These are phyloP conservation scores for Acanthamoeba quina DNA, from an alignment of 208 protist genomes.

Conservation along the genomic window DNA sequence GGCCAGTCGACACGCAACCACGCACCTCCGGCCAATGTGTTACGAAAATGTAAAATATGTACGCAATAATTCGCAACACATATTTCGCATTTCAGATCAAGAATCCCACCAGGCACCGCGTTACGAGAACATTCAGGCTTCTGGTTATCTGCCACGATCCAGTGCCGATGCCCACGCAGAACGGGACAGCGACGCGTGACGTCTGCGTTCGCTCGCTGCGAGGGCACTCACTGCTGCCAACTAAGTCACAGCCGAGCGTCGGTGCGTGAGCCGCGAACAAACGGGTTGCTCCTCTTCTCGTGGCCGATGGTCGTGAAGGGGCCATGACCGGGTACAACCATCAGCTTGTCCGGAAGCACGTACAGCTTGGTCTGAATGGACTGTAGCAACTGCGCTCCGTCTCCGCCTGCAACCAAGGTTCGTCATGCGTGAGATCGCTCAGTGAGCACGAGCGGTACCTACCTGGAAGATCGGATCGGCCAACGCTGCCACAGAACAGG, in stretches of 20 bases:
- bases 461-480: conserved; percentile 27
- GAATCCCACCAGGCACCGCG: neutral
- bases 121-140: neutral
- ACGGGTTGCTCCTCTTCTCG: conserved; percentile 51
- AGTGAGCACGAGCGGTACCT: neutral
- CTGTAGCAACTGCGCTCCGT: neutral
- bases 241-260: neutral
- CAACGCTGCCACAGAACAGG: conserved; percentile 33
- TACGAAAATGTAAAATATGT: neutral
- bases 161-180: no score
- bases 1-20: neutral
- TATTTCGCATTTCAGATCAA: neutral
- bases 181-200: no score
- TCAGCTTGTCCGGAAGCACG: conserved; percentile 27
- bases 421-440: neutral
- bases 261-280: neutral
- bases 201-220: no score
- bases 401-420: neutral
- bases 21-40: neutral
- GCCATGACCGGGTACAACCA: conserved; percentile 2
- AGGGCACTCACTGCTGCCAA: neutral
- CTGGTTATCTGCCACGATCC: neutral
- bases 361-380: conserved; percentile 38
- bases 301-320: conserved; percentile 34
- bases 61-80: neutral